phyloP scores from a whole-genome alignment of 2,329 filamentous ascomycete species.

The Tolypocladium tropicale region DNA sequence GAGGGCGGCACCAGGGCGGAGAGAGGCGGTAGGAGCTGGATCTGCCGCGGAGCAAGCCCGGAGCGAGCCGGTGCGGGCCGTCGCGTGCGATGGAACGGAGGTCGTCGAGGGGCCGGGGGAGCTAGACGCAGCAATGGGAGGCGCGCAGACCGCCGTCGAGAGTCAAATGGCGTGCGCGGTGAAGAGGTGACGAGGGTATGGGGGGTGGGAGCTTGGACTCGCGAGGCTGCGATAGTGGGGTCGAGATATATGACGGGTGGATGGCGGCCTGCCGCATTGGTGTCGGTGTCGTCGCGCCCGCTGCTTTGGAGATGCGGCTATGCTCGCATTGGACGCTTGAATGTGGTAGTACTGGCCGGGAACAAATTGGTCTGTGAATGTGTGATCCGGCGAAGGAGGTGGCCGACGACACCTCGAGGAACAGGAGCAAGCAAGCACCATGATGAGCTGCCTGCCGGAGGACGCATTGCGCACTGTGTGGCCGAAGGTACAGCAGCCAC shows the following conservation, averaged over 20 bases:
- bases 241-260: background rate
- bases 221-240: constrained; percentile 11
- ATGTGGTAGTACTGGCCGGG: too few relatives aligned
- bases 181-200: background rate
- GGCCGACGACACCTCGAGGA: too few relatives aligned
- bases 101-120: background rate
- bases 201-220: background rate
- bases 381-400: too few relatives aligned
- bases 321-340: too few relatives aligned
- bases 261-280: too few relatives aligned
- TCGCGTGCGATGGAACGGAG: background rate
- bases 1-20: background rate
- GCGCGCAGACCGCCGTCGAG: background rate
- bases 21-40: background rate
- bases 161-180: background rate
- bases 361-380: too few relatives aligned
- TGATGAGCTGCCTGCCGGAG: too few relatives aligned
- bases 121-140: background rate
- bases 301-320: too few relatives aligned
- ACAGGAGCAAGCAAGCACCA: too few relatives aligned
- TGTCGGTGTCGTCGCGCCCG: too few relatives aligned
- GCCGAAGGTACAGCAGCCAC: too few relatives aligned
- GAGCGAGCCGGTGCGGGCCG: background rate
- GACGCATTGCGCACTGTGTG: too few relatives aligned
- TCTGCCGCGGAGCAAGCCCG: background rate